These are phyloP conservation scores for Rubroboletus satanas DNA, from an alignment of 768 basidiomycete genomes.

Conservation along the genomic window DNA sequence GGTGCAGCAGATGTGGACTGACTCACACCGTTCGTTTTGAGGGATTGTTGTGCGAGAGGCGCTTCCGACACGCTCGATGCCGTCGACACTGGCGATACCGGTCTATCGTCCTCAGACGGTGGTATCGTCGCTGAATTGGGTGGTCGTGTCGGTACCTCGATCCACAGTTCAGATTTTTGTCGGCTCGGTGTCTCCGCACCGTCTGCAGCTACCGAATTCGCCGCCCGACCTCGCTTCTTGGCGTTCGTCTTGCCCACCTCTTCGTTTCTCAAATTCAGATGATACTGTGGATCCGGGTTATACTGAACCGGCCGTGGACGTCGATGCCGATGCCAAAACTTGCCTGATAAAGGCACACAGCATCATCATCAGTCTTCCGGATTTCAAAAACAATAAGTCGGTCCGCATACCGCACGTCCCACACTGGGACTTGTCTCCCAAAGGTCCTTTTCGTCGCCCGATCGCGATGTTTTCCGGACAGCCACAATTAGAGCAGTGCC, in stretches of 20 bases:
- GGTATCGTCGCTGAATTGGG: constrained; percentile 28
- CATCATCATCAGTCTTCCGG: constrained; percentile 1
- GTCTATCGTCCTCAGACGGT: constrained; percentile 47
- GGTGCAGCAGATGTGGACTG: constrained; percentile 18
- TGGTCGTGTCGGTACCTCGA: constrained; percentile 34
- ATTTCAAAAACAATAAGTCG: not conserved
- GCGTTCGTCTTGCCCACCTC: constrained; percentile 51
- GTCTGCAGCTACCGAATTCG: constrained; percentile 24
- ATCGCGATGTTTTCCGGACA: constrained; percentile 84
- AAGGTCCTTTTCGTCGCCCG: constrained; percentile 82
- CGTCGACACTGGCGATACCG: constrained; percentile 66
- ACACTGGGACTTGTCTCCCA: constrained; percentile 89
- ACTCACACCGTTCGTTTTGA: constrained; percentile 52
- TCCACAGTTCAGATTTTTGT: constrained; percentile 35
- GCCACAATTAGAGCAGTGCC: constrained; percentile 96
- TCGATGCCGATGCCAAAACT: constrained; percentile 86
- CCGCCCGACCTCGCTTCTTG: constrained; percentile 45
- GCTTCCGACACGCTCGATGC: constrained; percentile 72
- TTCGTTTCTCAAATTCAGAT: constrained; percentile 54
- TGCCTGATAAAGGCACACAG: constrained; percentile 46
- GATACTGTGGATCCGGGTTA: constrained; percentile 69
- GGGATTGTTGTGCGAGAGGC: constrained; percentile 62
- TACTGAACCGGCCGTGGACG: constrained; percentile 79
- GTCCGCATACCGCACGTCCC: constrained; percentile 77
- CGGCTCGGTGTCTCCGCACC: constrained; percentile 55